phyloP scores from a whole-genome alignment of 352 stramenopile species.

The Globisporangium uncinulatum region DNA sequence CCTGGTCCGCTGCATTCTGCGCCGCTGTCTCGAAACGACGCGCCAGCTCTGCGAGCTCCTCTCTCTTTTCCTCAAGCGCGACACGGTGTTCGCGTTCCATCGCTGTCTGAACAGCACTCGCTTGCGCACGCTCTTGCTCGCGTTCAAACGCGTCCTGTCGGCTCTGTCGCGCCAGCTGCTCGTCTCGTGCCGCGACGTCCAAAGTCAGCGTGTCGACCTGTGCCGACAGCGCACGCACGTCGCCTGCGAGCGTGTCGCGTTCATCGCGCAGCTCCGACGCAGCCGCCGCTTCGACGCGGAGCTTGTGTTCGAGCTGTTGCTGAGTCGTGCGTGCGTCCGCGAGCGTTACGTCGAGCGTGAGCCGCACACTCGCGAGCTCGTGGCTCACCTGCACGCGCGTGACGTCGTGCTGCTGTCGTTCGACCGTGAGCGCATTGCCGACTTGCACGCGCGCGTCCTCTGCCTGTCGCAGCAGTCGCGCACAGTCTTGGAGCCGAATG shows the following conservation, averaged over 20 bases:
- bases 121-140: background rate
- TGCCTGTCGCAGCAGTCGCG: constrained; percentile 14
- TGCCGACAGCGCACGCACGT: constrained; percentile 1
- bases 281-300: background rate
- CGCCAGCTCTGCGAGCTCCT: constrained; percentile 6
- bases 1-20: constrained; percentile 13
- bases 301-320: constrained; percentile 2
- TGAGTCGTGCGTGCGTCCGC: constrained; percentile 25
- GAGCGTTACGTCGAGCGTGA: constrained; percentile 33
- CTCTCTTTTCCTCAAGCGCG: constrained; percentile 3
- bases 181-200: background rate
- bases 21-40: background rate
- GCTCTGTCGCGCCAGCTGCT: background rate
- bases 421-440: constrained; percentile 19
- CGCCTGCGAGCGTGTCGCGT: constrained; percentile 3
- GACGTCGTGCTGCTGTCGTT: constrained; percentile 25
- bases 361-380: constrained; percentile 15
- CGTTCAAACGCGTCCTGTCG: background rate
- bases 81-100: background rate
- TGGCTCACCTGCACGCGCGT: constrained; percentile 19
- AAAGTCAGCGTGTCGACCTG: constrained; percentile 1
- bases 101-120: background rate
- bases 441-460: constrained; percentile 21
- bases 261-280: background rate
- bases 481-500: constrained; percentile 22